Evolutionary conservation across 371 early-diverging fungal species (phyloP).

Genomic region (Rhizomucor miehei): DNA sequence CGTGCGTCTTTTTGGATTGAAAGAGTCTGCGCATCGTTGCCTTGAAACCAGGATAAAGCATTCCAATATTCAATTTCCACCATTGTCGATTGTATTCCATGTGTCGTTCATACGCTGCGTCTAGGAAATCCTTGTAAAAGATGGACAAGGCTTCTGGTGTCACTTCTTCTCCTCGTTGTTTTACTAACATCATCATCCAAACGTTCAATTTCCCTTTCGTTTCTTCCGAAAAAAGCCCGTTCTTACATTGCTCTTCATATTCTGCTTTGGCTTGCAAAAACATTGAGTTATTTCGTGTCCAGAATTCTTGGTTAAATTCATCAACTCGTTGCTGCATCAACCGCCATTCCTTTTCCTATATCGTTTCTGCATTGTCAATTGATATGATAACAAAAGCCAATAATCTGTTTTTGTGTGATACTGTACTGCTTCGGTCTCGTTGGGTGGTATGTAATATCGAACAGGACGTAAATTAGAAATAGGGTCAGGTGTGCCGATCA

Average conservation of each 20-base stretch:
- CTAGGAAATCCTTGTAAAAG: conserved; percentile 78
- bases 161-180: conserved; percentile 40
- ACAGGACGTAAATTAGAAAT: conserved; percentile 71
- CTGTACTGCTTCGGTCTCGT: conserved; percentile 57
- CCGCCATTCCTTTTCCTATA: conserved; percentile 53
- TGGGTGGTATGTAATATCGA: conserved; percentile 54
- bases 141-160: conserved; percentile 71
- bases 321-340: conserved; percentile 55
- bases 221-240: neutral
- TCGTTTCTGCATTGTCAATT: conserved; percentile 2
- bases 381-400: no score
- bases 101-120: conserved; percentile 68
- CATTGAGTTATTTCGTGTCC: conserved; percentile 71
- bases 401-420: no score
- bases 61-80: conserved; percentile 69
- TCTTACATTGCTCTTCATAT: conserved; percentile 63
- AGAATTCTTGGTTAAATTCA: conserved; percentile 68
- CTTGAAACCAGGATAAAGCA: conserved; percentile 68
- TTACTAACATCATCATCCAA: conserved; percentile 20
- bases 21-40: conserved; percentile 46
- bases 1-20: conserved; percentile 1
- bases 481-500: conserved; percentile 71
- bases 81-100: conserved; percentile 73
- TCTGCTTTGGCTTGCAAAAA: conserved; percentile 64
- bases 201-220: no score